Evolutionary conservation across 352 stramenopile species (phyloP).

Genomic region (Phytopythium boreale): DNA sequence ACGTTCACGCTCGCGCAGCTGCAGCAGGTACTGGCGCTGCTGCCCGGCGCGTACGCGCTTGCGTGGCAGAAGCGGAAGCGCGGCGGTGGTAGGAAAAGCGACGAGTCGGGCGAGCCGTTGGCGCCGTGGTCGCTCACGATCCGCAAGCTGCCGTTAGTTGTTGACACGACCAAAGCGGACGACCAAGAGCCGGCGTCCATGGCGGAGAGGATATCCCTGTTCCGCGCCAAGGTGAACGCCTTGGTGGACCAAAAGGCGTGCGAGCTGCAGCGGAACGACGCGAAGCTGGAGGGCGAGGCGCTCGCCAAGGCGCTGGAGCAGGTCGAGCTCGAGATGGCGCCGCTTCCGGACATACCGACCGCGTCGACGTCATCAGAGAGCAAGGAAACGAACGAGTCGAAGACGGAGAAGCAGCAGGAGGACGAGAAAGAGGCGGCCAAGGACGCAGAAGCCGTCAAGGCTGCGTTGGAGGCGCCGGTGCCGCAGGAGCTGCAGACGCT

Average conservation of each 20-base stretch:
- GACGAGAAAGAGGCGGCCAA: conserved; percentile 1
- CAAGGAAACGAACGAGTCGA: background rate
- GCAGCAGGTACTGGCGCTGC: conserved; percentile 52
- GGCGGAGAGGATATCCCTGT: conserved; percentile 43
- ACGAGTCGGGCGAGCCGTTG: background rate
- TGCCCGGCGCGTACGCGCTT: conserved; percentile 48
- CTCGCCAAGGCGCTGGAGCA: conserved; percentile 29
- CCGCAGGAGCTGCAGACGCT: conserved; percentile 64
- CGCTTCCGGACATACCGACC: conserved; percentile 24
- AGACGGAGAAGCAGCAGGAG: conserved; percentile 30
- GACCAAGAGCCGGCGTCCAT: conserved; percentile 32
- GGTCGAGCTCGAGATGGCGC: conserved; percentile 32
- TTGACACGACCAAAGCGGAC: background rate
- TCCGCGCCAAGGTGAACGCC: conserved; percentile 29
- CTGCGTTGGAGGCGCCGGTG: conserved; percentile 53
- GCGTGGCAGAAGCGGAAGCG: conserved; percentile 40
- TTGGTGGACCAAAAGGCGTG: conserved; percentile 24
- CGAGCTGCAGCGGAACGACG: conserved; percentile 24
- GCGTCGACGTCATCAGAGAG: conserved; percentile 4
- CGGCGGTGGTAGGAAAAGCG: conserved; percentile 18
- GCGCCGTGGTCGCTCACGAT: conserved; percentile 31
- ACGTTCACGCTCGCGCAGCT: conserved; percentile 49
- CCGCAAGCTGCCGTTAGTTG: conserved; percentile 39
- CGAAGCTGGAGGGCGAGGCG: conserved; percentile 29
- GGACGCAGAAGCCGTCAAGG: conserved; percentile 1